Percentiles rank a stretch among this genome's conserved stretches.
Evolutionary conservation across 1,284 basidiomycete genomes (phyloP).

Genomic region (Meira miltonrushii): DNA sequence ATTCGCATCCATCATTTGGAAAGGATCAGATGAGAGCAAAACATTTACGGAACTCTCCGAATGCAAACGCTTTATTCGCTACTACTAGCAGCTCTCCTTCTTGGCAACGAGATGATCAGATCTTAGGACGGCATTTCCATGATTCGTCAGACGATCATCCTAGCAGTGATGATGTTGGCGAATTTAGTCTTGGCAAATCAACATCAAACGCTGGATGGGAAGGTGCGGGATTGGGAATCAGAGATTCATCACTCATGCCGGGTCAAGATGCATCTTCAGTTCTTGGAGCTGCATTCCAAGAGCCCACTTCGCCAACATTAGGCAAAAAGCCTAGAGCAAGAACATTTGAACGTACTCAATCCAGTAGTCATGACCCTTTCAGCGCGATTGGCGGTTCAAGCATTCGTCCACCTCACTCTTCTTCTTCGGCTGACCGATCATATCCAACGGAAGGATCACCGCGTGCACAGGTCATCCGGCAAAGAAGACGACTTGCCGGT

Average conservation of each 20-base stretch:
- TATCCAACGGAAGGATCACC: constrained; percentile 1
- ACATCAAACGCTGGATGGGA: background rate
- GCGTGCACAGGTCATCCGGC: constrained; percentile 2
- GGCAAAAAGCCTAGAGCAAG: constrained; percentile 9
- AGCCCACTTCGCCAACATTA: constrained; percentile 8
- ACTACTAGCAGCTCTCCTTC: background rate
- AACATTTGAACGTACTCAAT: constrained; percentile 18
- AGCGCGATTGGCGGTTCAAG: constrained; percentile 14
- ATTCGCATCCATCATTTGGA: constrained; percentile 11
- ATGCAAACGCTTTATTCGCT: background rate
- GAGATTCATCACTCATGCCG: constrained; percentile 10
- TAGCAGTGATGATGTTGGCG: constrained; percentile 1
- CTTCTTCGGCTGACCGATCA: constrained; percentile 1
- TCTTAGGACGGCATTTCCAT: constrained; percentile 2
- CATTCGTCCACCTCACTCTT: background rate
- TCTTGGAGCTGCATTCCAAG: constrained; percentile 8
- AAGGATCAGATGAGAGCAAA: constrained; percentile 11
- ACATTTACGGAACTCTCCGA: constrained; percentile 3
- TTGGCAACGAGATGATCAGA: background rate
- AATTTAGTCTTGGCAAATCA: background rate
- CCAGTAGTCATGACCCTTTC: constrained; percentile 22
- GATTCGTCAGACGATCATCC: constrained; percentile 9
- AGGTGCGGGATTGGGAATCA: constrained; percentile 14
- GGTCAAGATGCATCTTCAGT: constrained; percentile 12
- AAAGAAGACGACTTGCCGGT: constrained; percentile 2